These are phyloP conservation scores for Ophiostoma sp. DNA, from an alignment of 2,329 filamentous ascomycete genomes.

Conservation along the genomic window DNA sequence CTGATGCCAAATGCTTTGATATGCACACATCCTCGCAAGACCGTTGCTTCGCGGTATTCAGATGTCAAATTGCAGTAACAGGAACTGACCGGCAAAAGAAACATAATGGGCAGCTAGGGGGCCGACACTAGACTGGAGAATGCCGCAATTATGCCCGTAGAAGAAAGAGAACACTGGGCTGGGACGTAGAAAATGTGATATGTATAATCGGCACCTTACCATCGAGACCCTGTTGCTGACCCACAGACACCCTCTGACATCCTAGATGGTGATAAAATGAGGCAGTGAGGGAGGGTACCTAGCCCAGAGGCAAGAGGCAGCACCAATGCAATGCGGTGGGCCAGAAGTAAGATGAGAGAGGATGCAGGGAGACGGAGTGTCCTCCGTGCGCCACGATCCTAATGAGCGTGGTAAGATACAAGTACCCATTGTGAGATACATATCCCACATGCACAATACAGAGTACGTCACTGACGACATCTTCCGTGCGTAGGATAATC, in stretches of 20 bases:
- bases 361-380: neutral
- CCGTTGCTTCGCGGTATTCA: neutral
- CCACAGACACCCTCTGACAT: neutral
- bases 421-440: neutral
- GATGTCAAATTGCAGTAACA: neutral
- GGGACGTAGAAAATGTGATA: neutral
- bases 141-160: neutral
- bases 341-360: neutral
- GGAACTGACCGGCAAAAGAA: neutral
- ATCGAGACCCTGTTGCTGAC: neutral
- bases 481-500: neutral
- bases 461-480: neutral
- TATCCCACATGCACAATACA: neutral
- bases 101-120: neutral
- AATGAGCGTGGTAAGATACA: slow-evolving; percentile 1
- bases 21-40: neutral
- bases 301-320: neutral
- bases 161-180: neutral
- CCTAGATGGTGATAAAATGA: neutral
- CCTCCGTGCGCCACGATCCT: neutral
- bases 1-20: neutral
- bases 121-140: neutral
- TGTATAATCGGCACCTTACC: neutral
- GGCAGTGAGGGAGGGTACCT: neutral
- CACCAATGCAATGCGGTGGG: neutral